These are phyloP conservation scores for Carnegiea gigantea DNA, from an alignment of 179 eudicot species.

Conservation along the genomic window DNA sequence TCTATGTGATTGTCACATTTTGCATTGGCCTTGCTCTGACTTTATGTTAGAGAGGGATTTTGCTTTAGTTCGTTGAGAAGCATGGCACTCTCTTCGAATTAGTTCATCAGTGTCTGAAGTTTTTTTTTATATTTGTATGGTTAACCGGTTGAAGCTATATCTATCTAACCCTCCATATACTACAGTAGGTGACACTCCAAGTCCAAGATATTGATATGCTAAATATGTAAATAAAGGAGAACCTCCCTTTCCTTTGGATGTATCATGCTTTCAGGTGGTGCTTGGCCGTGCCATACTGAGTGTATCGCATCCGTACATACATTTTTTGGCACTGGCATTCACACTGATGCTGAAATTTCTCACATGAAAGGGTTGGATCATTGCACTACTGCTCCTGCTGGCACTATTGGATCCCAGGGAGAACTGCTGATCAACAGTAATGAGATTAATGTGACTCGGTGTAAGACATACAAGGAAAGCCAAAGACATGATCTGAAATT, in stretches of 20 bases:
- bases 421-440: constrained; percentile 44
- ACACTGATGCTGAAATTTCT: constrained; percentile 25
- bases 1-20: too few relatives aligned
- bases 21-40: too few relatives aligned
- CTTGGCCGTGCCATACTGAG: not conserved
- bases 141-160: not conserved
- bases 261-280: not conserved
- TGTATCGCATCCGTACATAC: not conserved
- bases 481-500: constrained; percentile 54
- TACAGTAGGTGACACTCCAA: not conserved
- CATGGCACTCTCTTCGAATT: too few relatives aligned
- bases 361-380: constrained; percentile 59
- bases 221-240: not conserved
- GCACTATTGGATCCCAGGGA: constrained; percentile 34
- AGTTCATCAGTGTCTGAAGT: not conserved
- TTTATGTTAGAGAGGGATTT: too few relatives aligned
- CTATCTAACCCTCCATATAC: not conserved
- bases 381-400: constrained; percentile 56
- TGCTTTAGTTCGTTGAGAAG: too few relatives aligned
- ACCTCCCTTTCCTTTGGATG: not conserved
- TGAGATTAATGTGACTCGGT: constrained; percentile 41
- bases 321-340: constrained; percentile 13
- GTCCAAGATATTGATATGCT: not conserved
- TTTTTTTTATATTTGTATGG: not conserved
- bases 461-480: constrained; percentile 58